These are phyloP conservation scores for Nemania sp. DNA, from an alignment of 2,329 filamentous ascomycete species.

Conservation along the genomic window DNA sequence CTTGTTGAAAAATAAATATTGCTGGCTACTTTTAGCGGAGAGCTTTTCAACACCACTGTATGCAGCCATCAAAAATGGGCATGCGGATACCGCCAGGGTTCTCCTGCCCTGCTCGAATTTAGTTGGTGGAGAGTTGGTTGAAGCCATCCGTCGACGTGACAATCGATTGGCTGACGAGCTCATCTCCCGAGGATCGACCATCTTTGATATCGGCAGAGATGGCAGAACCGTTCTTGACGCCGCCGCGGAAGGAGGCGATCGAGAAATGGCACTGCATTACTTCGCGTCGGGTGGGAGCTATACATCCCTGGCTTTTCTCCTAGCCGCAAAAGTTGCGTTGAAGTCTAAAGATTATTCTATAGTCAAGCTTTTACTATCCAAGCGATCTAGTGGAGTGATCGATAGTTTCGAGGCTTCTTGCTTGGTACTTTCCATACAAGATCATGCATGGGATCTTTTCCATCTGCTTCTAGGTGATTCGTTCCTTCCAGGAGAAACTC, in stretches of 20 bases:
- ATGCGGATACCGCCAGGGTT: neutral
- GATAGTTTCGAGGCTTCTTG: constrained; percentile 5
- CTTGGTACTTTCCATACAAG: neutral
- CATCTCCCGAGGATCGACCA: neutral
- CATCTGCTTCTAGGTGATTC: neutral
- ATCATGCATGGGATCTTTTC: neutral
- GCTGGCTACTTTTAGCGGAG: too few relatives aligned
- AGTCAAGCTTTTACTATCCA: neutral
- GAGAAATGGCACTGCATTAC: neutral
- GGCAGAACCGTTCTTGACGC: neutral
- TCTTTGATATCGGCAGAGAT: neutral
- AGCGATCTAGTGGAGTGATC: neutral
- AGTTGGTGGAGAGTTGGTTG: neutral
- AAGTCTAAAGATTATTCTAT: neutral
- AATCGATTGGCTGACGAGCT: neutral
- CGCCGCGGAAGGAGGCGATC: neutral
- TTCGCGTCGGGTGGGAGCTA: neutral
- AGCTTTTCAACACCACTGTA: neutral
- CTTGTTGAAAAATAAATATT: too few relatives aligned
- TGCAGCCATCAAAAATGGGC: neutral
- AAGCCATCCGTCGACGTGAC: neutral
- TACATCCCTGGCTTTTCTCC: neutral
- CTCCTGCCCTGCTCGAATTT: neutral
- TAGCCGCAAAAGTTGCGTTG: neutral
- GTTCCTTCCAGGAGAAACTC: neutral